Evolutionary conservation across 768 basidiomycete species (phyloP).

Genomic region (Serendipita sp.): DNA sequence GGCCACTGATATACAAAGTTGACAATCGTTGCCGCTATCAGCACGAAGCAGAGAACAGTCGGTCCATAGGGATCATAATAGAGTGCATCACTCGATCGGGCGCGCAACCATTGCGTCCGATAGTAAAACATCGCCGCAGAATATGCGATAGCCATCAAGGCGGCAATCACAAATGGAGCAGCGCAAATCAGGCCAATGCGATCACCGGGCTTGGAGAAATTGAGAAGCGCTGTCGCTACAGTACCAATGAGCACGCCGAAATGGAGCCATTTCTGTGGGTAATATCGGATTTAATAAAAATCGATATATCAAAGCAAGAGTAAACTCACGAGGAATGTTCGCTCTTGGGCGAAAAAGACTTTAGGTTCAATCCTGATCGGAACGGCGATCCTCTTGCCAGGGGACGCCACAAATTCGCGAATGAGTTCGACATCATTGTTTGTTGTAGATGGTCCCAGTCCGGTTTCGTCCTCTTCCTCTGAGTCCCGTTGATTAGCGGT

Average conservation of each 20-base stretch:
- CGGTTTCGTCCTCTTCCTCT: conserved; percentile 22
- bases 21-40: conserved; percentile 52
- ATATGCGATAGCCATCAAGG: conserved; percentile 77
- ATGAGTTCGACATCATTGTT: conserved; percentile 20
- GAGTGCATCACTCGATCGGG: conserved; percentile 55
- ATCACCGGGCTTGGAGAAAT: conserved; percentile 64
- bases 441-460: conserved; percentile 27
- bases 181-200: conserved; percentile 60
- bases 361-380: conserved; percentile 97
- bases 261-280: conserved; percentile 68
- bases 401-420: conserved; percentile 57
- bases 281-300: neutral
- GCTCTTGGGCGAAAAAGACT: conserved; percentile 90
- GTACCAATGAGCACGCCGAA: conserved; percentile 75
- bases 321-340: conserved; percentile 73
- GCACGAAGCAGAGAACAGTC: conserved; percentile 49
- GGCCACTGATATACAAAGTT: conserved; percentile 50
- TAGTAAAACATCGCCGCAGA: conserved; percentile 66
- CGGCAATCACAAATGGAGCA: conserved; percentile 74
- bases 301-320: conserved; percentile 5
- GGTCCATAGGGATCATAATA: conserved; percentile 89
- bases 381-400: conserved; percentile 79
- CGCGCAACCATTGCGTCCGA: conserved; percentile 51
- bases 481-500: conserved; percentile 19
- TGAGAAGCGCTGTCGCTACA: conserved; percentile 78